These are phyloP conservation scores for Arabidopsis arenosa DNA, from an alignment of 345 rosid genomes.

Conservation along the genomic window DNA sequence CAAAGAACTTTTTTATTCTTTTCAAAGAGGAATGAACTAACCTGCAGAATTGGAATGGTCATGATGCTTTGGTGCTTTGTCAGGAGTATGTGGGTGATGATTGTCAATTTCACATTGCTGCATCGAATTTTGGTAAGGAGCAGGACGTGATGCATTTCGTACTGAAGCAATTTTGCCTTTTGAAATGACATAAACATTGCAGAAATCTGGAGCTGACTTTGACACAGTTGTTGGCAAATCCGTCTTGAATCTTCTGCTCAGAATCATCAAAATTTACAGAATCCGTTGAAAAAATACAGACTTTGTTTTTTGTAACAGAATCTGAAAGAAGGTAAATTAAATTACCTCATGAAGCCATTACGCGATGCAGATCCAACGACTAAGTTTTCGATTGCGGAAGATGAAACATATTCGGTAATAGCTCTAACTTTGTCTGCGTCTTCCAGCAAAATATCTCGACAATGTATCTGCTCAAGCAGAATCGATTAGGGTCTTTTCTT, in stretches of 20 bases:
- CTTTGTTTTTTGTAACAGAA: slow-evolving; percentile 5
- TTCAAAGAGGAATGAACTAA: slow-evolving; percentile 28
- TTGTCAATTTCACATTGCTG: slow-evolving; percentile 49
- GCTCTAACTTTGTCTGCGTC: slow-evolving; percentile 72
- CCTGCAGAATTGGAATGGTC: slow-evolving; percentile 53
- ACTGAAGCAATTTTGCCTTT: slow-evolving; percentile 78
- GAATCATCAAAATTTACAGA: slow-evolving; percentile 1
- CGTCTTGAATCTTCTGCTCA: slow-evolving; percentile 69
- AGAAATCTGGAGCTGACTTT: slow-evolving; percentile 84
- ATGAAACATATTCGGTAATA: slow-evolving; percentile 67
- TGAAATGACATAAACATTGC: slow-evolving; percentile 75
- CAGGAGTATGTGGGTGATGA: slow-evolving; percentile 38
- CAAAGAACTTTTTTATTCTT: neutral
- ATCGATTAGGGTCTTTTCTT: neutral
- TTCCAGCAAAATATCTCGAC: slow-evolving; percentile 66
- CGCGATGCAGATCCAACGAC: slow-evolving; percentile 81
- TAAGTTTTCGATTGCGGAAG: slow-evolving; percentile 69
- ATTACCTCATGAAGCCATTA: slow-evolving; percentile 73
- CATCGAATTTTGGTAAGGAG: slow-evolving; percentile 60
- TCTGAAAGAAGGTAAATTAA: neutral
- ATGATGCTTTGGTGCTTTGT: slow-evolving; percentile 31
- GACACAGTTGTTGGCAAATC: slow-evolving; percentile 64
- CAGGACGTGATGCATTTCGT: slow-evolving; percentile 66
- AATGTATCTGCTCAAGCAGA: slow-evolving; percentile 52
- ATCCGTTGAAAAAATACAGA: neutral